Base-by-base conservation (phyloP, 352 stramenopile species). In the Elongisporangium anandrum region DNA sequence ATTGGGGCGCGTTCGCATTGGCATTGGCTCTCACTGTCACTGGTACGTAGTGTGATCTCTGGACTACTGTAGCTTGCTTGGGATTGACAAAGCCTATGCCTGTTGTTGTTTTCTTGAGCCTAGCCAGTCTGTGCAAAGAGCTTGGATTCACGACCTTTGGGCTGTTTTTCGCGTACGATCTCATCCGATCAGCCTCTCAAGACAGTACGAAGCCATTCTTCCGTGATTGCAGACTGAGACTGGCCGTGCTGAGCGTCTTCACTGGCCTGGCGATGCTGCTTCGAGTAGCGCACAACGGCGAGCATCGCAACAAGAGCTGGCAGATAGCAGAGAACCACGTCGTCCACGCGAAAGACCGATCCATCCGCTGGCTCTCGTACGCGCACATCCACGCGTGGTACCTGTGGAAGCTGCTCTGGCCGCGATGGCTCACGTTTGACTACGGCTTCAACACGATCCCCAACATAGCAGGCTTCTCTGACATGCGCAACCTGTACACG, bases 371-470 rank as follows among this genome's bases (percentile, higher is more conserved):
- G 24, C 59, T 94, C 19, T 89, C 79, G 12, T 93, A 91, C 54
- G 73, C 79, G 0, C 73, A 94, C 55, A 76, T 90, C 17, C 84
- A 95, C 56, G 76, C 67, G 6, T 75, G 86, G 61, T 97, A 96
- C 59, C 48, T 85, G 22, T 85, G 64, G 65, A 93, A 95, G 54
- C 71, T 97, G 8, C 16, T 94, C 17, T 92, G 77, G 80, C 87
- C 88, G 21, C 69, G 66, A n/a, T 72, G 68, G 56, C 67, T 97
- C 6, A 87, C 65, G 45, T 97, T 90, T 48, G 85, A 97, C 72
- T 95, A 94, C 53, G 88, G 87, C 26, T 95, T 87, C 60, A 77
- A 77, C 34, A 90, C 79, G 20, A 77, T 94, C 17, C 70, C 73
- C 5, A 61, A 88, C 48, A 72, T 95, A 22, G 57, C 59, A 16